A percentile compares a stretch with the other conserved stretches of the same genome.
These are phyloP conservation scores for Ehretia macrophylla DNA, from an alignment of 257 asterid species.

Conservation along the genomic window DNA sequence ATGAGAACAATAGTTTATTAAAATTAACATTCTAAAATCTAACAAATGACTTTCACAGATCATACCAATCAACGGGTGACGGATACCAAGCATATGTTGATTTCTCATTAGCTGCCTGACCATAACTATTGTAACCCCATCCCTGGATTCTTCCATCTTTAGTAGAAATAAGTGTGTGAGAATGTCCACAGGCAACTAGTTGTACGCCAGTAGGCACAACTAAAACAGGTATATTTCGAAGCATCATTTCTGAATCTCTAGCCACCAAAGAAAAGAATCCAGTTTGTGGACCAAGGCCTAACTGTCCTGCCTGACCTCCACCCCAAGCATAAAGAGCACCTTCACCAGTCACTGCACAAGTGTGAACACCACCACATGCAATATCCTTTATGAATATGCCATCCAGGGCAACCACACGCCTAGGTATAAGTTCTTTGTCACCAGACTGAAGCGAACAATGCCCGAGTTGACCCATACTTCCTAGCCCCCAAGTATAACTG, in stretches of 20 bases:
- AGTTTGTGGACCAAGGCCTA: slow-evolving; percentile 83
- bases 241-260: slow-evolving; percentile 63
- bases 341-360: slow-evolving; percentile 74
- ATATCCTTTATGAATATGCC: slow-evolving; percentile 55
- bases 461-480: slow-evolving; percentile 97
- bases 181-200: slow-evolving; percentile 87
- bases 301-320: slow-evolving; percentile 88
- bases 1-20: too few species aligned
- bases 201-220: slow-evolving; percentile 70
- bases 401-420: slow-evolving; percentile 79
- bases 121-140: slow-evolving; percentile 97
- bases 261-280: slow-evolving; percentile 36
- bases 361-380: slow-evolving; percentile 93
- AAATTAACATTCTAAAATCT: too few species aligned
- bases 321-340: slow-evolving; percentile 98
- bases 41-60: neutral
- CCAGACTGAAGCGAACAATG: slow-evolving; percentile 86
- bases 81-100: slow-evolving; percentile 95
- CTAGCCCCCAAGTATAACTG: slow-evolving; percentile 99
- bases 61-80: slow-evolving; percentile 92
- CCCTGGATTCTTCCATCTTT: slow-evolving; percentile 90
- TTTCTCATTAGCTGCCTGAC: slow-evolving; percentile 95
- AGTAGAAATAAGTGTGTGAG: slow-evolving; percentile 83
- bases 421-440: slow-evolving; percentile 77
- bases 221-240: slow-evolving; percentile 76